phyloP scores from a whole-genome alignment of 2,329 filamentous ascomycete species.

The Ascochyta koolunga region DNA sequence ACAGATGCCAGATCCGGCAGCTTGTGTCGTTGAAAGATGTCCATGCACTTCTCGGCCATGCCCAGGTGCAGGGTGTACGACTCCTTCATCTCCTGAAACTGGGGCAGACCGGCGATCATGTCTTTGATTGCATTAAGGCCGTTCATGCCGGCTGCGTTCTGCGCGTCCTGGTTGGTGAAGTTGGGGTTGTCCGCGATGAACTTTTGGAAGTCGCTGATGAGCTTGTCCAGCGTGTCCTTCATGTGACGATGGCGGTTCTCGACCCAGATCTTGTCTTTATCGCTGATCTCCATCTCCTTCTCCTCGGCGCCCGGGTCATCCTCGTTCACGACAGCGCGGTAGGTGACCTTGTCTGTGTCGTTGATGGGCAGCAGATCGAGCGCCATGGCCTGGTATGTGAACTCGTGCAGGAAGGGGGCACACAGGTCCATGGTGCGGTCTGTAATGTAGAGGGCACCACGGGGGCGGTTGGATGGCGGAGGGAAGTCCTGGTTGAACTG shows the following conservation, averaged over 20 bases:
- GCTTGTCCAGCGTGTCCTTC: slow-evolving; percentile 94
- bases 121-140: slow-evolving; percentile 92
- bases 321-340: slow-evolving; percentile 79
- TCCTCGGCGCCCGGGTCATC: slow-evolving; percentile 72
- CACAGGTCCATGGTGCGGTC: slow-evolving; percentile 92
- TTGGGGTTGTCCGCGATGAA: slow-evolving; percentile 92
- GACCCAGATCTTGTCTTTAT: slow-evolving; percentile 94
- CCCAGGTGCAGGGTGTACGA: slow-evolving; percentile 91
- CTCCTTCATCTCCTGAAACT: slow-evolving; percentile 95
- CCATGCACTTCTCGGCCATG: slow-evolving; percentile 98
- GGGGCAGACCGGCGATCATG: slow-evolving; percentile 92
- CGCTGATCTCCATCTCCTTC: slow-evolving; percentile 89
- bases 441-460: slow-evolving; percentile 82
- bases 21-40: slow-evolving; percentile 83
- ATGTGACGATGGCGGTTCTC: slow-evolving; percentile 94
- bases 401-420: slow-evolving; percentile 89
- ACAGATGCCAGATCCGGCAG: slow-evolving; percentile 84
- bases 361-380: slow-evolving; percentile 89
- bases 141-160: slow-evolving; percentile 76
- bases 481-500: slow-evolving; percentile 86
- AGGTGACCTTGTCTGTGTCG: slow-evolving; percentile 87
- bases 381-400: slow-evolving; percentile 98
- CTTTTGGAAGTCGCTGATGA: slow-evolving; percentile 90
- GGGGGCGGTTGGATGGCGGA: slow-evolving; percentile 75
- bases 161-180: slow-evolving; percentile 76